phyloP scores from a whole-genome alignment of 169 alveolate species.

The Plasmodium vinckei region DNA sequence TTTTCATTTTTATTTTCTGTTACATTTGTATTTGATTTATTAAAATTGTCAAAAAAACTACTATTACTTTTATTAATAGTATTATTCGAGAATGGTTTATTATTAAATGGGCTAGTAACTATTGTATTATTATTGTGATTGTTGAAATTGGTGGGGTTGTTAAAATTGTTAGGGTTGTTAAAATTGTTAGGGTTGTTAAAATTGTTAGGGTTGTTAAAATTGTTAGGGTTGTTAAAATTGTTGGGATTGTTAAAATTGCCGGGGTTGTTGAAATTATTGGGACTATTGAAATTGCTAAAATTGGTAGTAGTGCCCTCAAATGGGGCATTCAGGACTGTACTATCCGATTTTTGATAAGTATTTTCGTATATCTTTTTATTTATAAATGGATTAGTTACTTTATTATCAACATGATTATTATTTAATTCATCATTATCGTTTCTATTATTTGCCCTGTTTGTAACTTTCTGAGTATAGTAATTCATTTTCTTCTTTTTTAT shows the following conservation, averaged over 20 bases:
- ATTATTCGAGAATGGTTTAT: background rate
- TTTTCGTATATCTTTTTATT: slow-evolving; percentile 47
- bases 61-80: background rate
- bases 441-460: slow-evolving; percentile 30
- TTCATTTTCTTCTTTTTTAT: slow-evolving; percentile 26
- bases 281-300: background rate
- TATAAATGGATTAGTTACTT: slow-evolving; percentile 24
- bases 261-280: background rate
- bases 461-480: slow-evolving; percentile 39
- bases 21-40: slow-evolving; percentile 9
- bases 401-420: slow-evolving; percentile 8
- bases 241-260: background rate
- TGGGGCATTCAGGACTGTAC: slow-evolving; percentile 32
- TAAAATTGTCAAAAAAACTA: background rate
- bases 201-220: background rate
- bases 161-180: background rate
- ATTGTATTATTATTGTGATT: slow-evolving; percentile 2
- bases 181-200: too few relatives aligned
- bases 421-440: slow-evolving; percentile 24
- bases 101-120: slow-evolving; percentile 31
- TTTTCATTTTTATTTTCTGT: background rate
- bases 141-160: background rate
- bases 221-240: background rate
- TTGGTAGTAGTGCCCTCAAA: slow-evolving; percentile 19
- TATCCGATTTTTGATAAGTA: slow-evolving; percentile 11